These are phyloP conservation scores for Apodospora peruviana DNA, from an alignment of 495 filamentous ascomycete genomes.

Conservation along the genomic window DNA sequence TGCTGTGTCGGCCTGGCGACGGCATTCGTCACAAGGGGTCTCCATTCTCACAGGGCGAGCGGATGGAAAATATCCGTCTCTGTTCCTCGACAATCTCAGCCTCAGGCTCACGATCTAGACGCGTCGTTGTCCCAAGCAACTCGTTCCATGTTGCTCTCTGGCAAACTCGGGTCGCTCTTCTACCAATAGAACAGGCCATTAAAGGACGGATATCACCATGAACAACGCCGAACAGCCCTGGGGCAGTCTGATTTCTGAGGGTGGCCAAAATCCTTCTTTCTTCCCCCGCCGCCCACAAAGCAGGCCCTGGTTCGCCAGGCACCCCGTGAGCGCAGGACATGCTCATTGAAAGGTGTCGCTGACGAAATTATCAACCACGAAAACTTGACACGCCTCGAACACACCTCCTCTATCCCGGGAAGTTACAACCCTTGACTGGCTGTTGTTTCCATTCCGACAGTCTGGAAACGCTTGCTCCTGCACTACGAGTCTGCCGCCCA, in stretches of 20 bases:
- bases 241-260: background rate
- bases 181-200: conserved; percentile 9
- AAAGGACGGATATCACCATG: conserved; percentile 5
- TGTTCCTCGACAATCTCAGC: background rate
- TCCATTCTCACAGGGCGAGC: too few relatives aligned
- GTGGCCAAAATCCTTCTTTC: conserved; percentile 6
- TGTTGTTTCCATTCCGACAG: conserved; percentile 1
- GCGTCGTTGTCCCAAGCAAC: conserved; percentile 2
- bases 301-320: conserved; percentile 10
- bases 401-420: background rate
- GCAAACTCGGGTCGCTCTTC: conserved; percentile 1
- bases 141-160: conserved; percentile 5
- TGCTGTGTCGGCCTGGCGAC: too few relatives aligned
- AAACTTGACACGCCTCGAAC: background rate
- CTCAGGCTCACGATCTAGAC: background rate
- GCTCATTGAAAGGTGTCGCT: background rate
- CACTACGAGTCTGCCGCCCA: background rate
- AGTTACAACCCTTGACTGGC: background rate
- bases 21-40: background rate
- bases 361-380: background rate
- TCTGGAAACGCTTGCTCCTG: conserved; percentile 1
- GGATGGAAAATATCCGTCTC: background rate
- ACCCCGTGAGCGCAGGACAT: background rate
- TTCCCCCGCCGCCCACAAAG: conserved; percentile 5
- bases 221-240: background rate